phyloP scores from a whole-genome alignment of 164 flowering plant genomes.

The Kalanchoe fedtschenkoi region DNA sequence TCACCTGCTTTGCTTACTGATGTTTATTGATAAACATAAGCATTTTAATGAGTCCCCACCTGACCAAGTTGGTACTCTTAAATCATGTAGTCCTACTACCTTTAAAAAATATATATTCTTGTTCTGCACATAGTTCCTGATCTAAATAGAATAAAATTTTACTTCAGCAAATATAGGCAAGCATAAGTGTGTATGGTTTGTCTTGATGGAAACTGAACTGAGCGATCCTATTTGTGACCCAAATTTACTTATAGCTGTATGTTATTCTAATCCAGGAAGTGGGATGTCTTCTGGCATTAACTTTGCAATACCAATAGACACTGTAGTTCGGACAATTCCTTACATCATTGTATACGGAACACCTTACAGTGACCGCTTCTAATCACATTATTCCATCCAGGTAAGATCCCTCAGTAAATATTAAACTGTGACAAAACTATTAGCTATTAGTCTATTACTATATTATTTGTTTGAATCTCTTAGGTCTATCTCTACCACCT shows the following conservation, averaged over 20 bases:
- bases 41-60: neutral
- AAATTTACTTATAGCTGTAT: neutral
- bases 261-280: constrained; percentile 40
- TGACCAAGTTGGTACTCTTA: neutral
- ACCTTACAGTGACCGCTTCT: constrained; percentile 53
- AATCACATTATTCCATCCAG: constrained; percentile 12
- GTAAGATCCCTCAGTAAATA: too few relatives aligned
- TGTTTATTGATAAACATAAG: neutral
- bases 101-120: too few relatives aligned
- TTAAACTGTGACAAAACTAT: too few relatives aligned
- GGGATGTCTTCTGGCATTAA: constrained; percentile 83
- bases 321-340: constrained; percentile 55
- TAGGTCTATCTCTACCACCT: too few relatives aligned
- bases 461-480: too few relatives aligned
- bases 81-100: neutral
- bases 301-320: constrained; percentile 83
- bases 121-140: too few relatives aligned
- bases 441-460: too few relatives aligned
- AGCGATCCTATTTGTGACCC: neutral
- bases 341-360: constrained; percentile 77
- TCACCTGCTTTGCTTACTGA: neutral
- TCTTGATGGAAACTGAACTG: neutral
- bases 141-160: too few relatives aligned
- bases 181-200: neutral
- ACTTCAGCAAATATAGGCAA: neutral